Evolutionary conservation across 257 asterid genomes (phyloP).

Genomic region (Cordia subcordata): DNA sequence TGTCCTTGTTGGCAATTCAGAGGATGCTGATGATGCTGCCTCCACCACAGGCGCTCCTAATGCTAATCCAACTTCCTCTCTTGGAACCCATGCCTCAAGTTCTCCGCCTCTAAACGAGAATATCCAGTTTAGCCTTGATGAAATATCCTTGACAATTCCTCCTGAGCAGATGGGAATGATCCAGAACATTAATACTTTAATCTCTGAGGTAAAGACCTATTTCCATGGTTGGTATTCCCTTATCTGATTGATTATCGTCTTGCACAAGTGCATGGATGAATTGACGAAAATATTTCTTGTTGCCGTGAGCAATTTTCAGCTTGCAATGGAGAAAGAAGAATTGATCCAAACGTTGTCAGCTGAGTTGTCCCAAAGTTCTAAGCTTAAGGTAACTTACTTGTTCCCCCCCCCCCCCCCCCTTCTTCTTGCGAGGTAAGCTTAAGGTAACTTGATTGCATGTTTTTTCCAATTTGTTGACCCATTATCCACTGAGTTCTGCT

Average conservation of each 20-base stretch:
- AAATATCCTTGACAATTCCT: constrained; percentile 55
- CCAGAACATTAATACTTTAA: constrained; percentile 66
- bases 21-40: constrained; percentile 21
- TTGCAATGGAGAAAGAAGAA: constrained; percentile 82
- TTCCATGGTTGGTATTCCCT: constrained; percentile 13
- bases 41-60: constrained; percentile 26
- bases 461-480: not conserved
- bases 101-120: constrained; percentile 44
- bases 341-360: constrained; percentile 67
- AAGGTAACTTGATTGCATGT: constrained; percentile 5
- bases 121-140: constrained; percentile 41
- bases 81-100: constrained; percentile 34
- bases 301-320: constrained; percentile 37
- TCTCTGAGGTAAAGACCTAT: constrained; percentile 59
- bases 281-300: not conserved
- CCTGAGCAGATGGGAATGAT: constrained; percentile 83
- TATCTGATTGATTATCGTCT: not conserved
- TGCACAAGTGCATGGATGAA: not conserved
- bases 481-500: not conserved
- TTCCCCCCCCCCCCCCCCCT: too few species aligned
- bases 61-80: constrained; percentile 21
- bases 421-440: too few species aligned
- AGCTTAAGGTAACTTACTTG: constrained; percentile 52
- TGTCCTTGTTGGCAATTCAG: constrained; percentile 22
- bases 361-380: constrained; percentile 68